Evolutionary conservation across 805 yeast genomes (phyloP).

Genomic region (Myxozyma mucilagina): DNA sequence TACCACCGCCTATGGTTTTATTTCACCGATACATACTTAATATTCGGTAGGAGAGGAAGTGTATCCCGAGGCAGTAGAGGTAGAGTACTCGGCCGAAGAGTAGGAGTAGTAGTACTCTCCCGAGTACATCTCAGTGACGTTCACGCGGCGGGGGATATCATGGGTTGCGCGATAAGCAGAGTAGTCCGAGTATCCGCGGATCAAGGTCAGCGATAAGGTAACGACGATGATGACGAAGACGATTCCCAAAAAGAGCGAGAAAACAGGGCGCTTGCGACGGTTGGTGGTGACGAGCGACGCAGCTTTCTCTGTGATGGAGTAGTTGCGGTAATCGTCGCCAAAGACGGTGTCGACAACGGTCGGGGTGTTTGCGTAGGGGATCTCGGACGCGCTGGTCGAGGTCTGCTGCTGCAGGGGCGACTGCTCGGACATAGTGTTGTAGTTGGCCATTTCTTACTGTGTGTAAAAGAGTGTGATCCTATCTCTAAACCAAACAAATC

Average conservation of each 20-base stretch:
- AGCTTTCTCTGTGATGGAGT: constrained; percentile 29
- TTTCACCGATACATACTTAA: neutral
- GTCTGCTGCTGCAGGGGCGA: constrained; percentile 19
- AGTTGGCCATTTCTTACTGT: constrained; percentile 9
- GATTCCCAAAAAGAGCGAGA: constrained; percentile 23
- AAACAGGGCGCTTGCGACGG: constrained; percentile 31
- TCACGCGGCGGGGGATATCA: constrained; percentile 31
- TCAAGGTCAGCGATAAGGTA: constrained; percentile 24
- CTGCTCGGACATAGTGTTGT: constrained; percentile 24
- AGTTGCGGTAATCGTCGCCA: constrained; percentile 20
- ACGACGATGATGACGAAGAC: constrained; percentile 25
- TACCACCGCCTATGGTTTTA: neutral
- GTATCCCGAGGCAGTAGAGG: constrained; percentile 7
- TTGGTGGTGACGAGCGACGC: constrained; percentile 28
- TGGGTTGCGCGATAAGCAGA: constrained; percentile 22
- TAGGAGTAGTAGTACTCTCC: constrained; percentile 29
- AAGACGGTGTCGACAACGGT: constrained; percentile 27
- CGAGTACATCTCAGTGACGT: constrained; percentile 26
- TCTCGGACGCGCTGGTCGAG: constrained; percentile 8
- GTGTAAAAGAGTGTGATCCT: neutral
- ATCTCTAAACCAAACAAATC: neutral
- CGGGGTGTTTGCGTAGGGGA: constrained; percentile 15
- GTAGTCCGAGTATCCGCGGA: constrained; percentile 30
- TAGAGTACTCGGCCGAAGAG: constrained; percentile 4
- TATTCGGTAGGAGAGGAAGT: neutral